These are phyloP conservation scores for Parathielavia appendiculata DNA, from an alignment of 495 filamentous ascomycete genomes.

Conservation along the genomic window DNA sequence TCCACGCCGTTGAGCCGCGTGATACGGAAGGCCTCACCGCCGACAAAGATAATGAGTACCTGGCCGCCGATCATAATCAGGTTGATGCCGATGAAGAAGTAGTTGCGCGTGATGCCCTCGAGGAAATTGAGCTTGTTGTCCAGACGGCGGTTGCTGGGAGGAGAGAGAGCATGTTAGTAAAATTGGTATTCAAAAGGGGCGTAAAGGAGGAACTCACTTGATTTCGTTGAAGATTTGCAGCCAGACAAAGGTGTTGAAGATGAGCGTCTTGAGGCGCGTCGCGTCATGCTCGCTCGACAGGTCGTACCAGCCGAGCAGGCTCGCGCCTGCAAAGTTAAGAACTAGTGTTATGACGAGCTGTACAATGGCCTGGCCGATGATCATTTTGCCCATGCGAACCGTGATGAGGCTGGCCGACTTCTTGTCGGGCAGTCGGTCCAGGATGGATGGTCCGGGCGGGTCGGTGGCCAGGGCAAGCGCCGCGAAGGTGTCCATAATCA, in stretches of 20 bases:
- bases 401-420: constrained; percentile 72
- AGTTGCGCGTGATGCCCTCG: constrained; percentile 72
- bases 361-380: constrained; percentile 76
- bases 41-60: constrained; percentile 73
- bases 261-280: constrained; percentile 58
- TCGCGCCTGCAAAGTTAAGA: constrained; percentile 66
- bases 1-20: constrained; percentile 53
- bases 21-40: constrained; percentile 66
- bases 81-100: constrained; percentile 79
- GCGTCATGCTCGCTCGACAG: constrained; percentile 19
- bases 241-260: constrained; percentile 95
- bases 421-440: constrained; percentile 71
- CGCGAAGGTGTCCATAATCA: constrained; percentile 92
- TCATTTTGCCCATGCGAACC: constrained; percentile 91
- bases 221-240: constrained; percentile 94
- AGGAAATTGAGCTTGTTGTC: constrained; percentile 91
- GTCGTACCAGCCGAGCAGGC: constrained; percentile 51
- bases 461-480: constrained; percentile 84
- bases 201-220: constrained; percentile 51
- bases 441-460: constrained; percentile 67
- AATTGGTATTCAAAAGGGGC: neutral
- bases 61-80: constrained; percentile 83
- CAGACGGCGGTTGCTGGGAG: constrained; percentile 54
- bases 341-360: constrained; percentile 73
- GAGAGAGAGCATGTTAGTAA: neutral